Percentiles rank a stretch among this genome's conserved stretches.
Evolutionary conservation across 1,139 yeast genomes (phyloP).

Genomic region (Candida glucosophila): DNA sequence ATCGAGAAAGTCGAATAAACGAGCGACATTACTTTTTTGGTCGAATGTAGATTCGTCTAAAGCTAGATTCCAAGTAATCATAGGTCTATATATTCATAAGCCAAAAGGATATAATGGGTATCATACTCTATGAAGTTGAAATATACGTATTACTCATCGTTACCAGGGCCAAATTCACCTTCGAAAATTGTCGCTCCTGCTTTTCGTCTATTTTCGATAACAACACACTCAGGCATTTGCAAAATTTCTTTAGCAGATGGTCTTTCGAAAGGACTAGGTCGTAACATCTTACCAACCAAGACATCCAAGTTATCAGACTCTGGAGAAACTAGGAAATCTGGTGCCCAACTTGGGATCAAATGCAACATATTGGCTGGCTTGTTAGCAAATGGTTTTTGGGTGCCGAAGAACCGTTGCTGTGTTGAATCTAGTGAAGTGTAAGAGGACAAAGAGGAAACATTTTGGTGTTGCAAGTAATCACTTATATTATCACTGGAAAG

Average conservation of each 20-base stretch:
- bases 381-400: slow-evolving; percentile 4
- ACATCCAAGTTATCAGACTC: slow-evolving; percentile 69
- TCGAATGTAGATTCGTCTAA: no score
- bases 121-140: no score
- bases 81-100: no score
- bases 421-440: slow-evolving; percentile 14
- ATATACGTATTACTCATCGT: no score
- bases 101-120: no score
- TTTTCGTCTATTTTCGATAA: slow-evolving; percentile 74
- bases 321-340: slow-evolving; percentile 62
- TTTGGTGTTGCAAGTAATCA: slow-evolving; percentile 35
- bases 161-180: slow-evolving; percentile 83
- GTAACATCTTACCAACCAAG: slow-evolving; percentile 81
- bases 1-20: no score
- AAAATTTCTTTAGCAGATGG: slow-evolving; percentile 71
- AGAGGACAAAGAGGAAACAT: slow-evolving; percentile 28
- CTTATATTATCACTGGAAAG: slow-evolving; percentile 51
- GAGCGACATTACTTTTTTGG: no score
- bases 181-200: slow-evolving; percentile 96
- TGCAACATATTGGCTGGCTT: slow-evolving; percentile 2
- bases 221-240: slow-evolving; percentile 60
- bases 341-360: slow-evolving; percentile 70
- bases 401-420: slow-evolving; percentile 6
- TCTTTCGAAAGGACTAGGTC: slow-evolving; percentile 75
- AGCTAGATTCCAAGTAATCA: no score